A percentile compares a stretch with the other conserved stretches of the same genome.
Evolutionary conservation across 768 basidiomycete genomes (phyloP).

Genomic region (Termitomyces eurrhizus): DNA sequence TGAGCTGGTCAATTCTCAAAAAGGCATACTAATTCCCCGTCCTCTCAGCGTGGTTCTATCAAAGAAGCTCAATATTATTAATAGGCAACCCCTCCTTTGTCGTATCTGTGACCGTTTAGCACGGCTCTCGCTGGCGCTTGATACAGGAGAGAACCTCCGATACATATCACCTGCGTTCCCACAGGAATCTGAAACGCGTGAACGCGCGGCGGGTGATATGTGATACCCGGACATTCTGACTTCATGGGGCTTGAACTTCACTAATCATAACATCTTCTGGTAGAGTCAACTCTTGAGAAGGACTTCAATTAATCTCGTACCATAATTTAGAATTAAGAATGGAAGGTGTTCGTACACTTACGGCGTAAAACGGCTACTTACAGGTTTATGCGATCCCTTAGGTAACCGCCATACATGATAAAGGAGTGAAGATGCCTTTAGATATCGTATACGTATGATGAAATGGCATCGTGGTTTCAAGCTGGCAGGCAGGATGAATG

Average conservation of each 20-base stretch:
- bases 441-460: not conserved
- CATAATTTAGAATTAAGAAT: not conserved
- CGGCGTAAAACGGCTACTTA: not conserved
- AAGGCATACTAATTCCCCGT: not conserved
- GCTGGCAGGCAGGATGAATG: not conserved
- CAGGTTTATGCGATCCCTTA: not conserved
- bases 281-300: not conserved
- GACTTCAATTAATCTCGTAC: not conserved
- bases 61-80: not conserved
- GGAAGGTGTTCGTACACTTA: not conserved
- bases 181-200: not conserved
- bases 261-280: not conserved
- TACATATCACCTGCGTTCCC: not conserved
- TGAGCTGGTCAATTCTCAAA: not conserved
- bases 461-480: not conserved
- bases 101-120: slow-evolving; percentile 5
- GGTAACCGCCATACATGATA: not conserved
- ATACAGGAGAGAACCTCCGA: not conserved
- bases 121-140: not conserved
- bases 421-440: not conserved
- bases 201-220: not conserved
- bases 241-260: not conserved
- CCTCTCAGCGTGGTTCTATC: not conserved
- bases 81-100: not conserved
- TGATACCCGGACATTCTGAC: not conserved